Base-by-base conservation (phyloP, 352 stramenopile species). In the Globisporangium nagaii region DNA sequence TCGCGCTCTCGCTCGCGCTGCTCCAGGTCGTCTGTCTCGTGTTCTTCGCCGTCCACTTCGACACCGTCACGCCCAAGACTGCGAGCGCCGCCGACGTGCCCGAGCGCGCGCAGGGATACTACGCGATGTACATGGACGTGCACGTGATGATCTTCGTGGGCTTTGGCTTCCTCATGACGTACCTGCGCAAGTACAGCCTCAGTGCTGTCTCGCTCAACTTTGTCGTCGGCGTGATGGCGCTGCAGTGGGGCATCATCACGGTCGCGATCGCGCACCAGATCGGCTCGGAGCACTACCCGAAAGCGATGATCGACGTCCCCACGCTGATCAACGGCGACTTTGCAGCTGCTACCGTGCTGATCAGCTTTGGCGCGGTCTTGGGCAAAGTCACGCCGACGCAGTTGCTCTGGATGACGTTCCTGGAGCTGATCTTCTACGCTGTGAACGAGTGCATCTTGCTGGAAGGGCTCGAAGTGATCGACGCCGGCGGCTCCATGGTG, bases 141-240 rank as follows among this genome's bases (percentile, higher is more conserved):
- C 73, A 88, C 57, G 74, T 87, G 28, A 95, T 95, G 85, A 86
- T 95, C 56, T 89, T 89, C 53, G 65, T 95, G 31, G 85, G 85
- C 57, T 95, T 95, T 54, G 85, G 81, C 54, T 94, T 91, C 50
- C 67, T 96, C 40, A 96, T 96, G 86, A 90, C 82, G 6, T 96
- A 92, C 61, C 64, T 96, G 6, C 76, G 78, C 43, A 82, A 86
- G 51, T 95, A 95, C 68, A 90, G 75, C 43, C 63, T 85, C 49
- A 88, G 75, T 48, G 75, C 79, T 2, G 75, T 90, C 32, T 86
- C 66, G 48, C 76, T 93, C 57, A 94, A 84, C 63, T 88, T 93
- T 50, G 63, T 94, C 40, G 49, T 94, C 15, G 71, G 72, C n/a
- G 71, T 71, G 11, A 44, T 96, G 35, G 71, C 63, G 8, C 64